phyloP scores from a whole-genome alignment of 2,329 filamentous ascomycete species.

The Pyricularia grisea region DNA sequence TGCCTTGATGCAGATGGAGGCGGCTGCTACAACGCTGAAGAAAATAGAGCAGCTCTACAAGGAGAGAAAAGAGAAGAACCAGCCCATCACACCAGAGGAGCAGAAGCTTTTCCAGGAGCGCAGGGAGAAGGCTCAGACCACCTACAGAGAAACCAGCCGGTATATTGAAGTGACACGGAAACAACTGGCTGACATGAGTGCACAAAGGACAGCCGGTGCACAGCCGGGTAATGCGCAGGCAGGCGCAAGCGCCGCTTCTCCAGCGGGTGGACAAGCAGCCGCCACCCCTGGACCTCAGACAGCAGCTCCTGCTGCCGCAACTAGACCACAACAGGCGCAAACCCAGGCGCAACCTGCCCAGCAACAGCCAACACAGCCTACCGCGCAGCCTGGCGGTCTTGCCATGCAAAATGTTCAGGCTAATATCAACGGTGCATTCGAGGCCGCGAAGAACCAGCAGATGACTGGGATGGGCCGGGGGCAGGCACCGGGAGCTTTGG shows the following conservation, averaged over 20 bases:
- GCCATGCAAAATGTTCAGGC: conserved; percentile 22
- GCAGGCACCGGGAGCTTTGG: conserved; percentile 13
- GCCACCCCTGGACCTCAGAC: conserved; percentile 5
- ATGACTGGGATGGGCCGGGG: conserved; percentile 15
- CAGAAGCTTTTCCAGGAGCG: conserved; percentile 31
- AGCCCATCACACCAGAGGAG: conserved; percentile 36
- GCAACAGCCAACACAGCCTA: conserved; percentile 14
- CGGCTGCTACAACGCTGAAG: conserved; percentile 27
- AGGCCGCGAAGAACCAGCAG: conserved; percentile 36
- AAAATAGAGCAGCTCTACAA: conserved; percentile 32
- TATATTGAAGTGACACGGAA: conserved; percentile 39
- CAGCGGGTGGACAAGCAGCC: conserved; percentile 3
- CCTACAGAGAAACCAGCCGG: conserved; percentile 33
- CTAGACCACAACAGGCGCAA: conserved; percentile 5
- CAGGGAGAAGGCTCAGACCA: conserved; percentile 33
- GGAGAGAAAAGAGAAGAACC: conserved; percentile 31
- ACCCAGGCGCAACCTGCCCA: conserved; percentile 3
- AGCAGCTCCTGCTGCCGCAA: conserved; percentile 3
- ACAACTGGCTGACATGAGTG: conserved; percentile 26
- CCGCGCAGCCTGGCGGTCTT: conserved; percentile 17
- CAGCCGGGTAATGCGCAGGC: conserved; percentile 6
- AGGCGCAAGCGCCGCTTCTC: not conserved
- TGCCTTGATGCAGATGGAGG: conserved; percentile 41
- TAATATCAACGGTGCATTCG: conserved; percentile 33
- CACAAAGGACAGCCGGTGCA: conserved; percentile 11